A percentile compares a stretch with the other conserved stretches of the same genome.
These are phyloP conservation scores for Emergomyces pasteurianus DNA, from an alignment of 2,329 filamentous ascomycete genomes.

Conservation along the genomic window DNA sequence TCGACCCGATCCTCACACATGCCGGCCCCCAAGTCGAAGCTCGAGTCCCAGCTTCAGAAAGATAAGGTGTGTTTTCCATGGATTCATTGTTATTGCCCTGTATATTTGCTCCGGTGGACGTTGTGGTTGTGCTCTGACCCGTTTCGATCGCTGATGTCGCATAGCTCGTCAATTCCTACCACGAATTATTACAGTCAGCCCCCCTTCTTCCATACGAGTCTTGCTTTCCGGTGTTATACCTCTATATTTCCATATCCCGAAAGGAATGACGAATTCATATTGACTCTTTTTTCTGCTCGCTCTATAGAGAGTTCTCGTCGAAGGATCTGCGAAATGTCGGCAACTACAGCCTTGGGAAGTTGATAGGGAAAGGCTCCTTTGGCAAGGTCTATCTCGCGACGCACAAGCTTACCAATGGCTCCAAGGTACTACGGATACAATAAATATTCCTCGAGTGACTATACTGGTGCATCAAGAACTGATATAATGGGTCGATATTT, in stretches of 20 bases:
- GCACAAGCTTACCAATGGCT: conserved; percentile 97
- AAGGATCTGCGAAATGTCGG: conserved; percentile 85
- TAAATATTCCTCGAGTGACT: not conserved
- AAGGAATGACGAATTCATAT: not conserved
- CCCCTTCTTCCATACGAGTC: conserved; percentile 4
- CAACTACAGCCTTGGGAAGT: conserved; percentile 80
- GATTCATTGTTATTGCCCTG: not conserved
- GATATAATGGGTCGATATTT: conserved; percentile 5
- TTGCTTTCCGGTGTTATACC: not conserved
- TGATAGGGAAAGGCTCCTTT: conserved; percentile 97
- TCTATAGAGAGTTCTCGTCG: conserved; percentile 74
- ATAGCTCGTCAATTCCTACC: conserved; percentile 92
- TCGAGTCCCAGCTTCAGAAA: conserved; percentile 47
- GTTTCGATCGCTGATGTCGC: conserved; percentile 6
- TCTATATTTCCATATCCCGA: not conserved
- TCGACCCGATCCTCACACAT: conserved; percentile 24
- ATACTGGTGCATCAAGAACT: not conserved
- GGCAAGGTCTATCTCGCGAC: conserved; percentile 94
- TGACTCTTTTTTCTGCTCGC: conserved; percentile 8
- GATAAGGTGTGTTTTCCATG: conserved; percentile 39
- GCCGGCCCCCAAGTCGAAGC: conserved; percentile 31
- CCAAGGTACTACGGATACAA: conserved; percentile 51
- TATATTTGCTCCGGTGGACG: not conserved
- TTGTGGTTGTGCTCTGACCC: conserved; percentile 9
- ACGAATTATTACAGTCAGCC: conserved; percentile 81